These are phyloP conservation scores for Choanephora cucurbitarum DNA, from an alignment of 371 early-diverging fungal genomes.

Conservation along the genomic window DNA sequence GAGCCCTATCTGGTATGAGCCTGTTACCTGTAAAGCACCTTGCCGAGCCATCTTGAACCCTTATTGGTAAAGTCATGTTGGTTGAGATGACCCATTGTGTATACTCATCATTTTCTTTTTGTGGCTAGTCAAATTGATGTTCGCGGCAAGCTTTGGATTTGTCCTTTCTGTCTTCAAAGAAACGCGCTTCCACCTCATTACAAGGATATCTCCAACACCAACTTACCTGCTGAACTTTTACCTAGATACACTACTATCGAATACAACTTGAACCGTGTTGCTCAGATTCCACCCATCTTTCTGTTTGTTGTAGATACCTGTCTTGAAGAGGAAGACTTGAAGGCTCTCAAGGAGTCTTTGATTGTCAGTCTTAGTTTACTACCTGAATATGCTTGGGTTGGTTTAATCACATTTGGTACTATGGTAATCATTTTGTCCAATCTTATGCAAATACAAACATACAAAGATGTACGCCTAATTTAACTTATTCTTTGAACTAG, in stretches of 20 bases:
- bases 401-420: slow-evolving; percentile 98
- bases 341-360: slow-evolving; percentile 94
- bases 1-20: slow-evolving; percentile 92
- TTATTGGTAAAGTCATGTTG: slow-evolving; percentile 80
- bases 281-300: slow-evolving; percentile 94
- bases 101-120: not conserved
- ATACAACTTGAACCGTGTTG: slow-evolving; percentile 84
- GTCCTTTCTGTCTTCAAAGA: slow-evolving; percentile 97
- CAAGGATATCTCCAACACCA: slow-evolving; percentile 93
- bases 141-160: slow-evolving; percentile 97
- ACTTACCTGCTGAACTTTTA: slow-evolving; percentile 97
- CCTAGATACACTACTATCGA: slow-evolving; percentile 97
- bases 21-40: slow-evolving; percentile 95
- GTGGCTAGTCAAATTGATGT: slow-evolving; percentile 87
- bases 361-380: slow-evolving; percentile 88
- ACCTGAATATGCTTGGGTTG: slow-evolving; percentile 94
- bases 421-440: slow-evolving; percentile 71
- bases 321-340: slow-evolving; percentile 93
- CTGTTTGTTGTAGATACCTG: slow-evolving; percentile 99
- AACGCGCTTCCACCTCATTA: slow-evolving; percentile 99
- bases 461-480: too few species aligned
- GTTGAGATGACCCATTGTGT: not conserved
- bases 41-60: slow-evolving; percentile 98
- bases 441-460: too few species aligned
- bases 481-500: too few species aligned